Conservation (phyloP, 495 filamentous ascomycete species). For the Tuber microsphaerosporum region DNA sequence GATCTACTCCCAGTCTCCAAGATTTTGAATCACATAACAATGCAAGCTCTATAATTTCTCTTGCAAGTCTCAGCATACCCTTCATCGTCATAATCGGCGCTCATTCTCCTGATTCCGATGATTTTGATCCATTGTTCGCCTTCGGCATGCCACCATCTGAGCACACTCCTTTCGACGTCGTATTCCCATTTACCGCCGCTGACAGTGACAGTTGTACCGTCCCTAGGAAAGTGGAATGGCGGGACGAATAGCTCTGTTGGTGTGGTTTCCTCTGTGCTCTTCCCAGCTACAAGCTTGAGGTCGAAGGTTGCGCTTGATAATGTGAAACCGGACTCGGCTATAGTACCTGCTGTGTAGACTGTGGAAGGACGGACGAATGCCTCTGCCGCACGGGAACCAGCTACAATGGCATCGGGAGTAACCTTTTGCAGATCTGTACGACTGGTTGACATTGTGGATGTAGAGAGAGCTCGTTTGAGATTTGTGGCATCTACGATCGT, state of each 20-base stretch:
- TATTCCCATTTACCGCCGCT: constrained; percentile 87
- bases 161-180: constrained; percentile 61
- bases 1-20: neutral
- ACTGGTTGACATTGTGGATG: constrained; percentile 57
- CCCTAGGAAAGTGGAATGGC: constrained; percentile 84
- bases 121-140: constrained; percentile 76
- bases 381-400: constrained; percentile 81
- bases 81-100: constrained; percentile 57
- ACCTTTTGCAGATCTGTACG: constrained; percentile 49
- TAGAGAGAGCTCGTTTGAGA: constrained; percentile 63
- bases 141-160: constrained; percentile 85
- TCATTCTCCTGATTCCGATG: constrained; percentile 62
- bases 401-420: constrained; percentile 41
- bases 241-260: constrained; percentile 85
- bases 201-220: constrained; percentile 59
- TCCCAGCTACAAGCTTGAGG: constrained; percentile 54
- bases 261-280: constrained; percentile 49
- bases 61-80: constrained; percentile 45
- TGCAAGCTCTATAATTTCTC: constrained; percentile 42
- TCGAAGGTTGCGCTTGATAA: constrained; percentile 66
- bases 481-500: constrained; percentile 52
- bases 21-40: constrained; percentile 44
- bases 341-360: constrained; percentile 61
- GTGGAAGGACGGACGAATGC: constrained; percentile 85
- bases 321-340: constrained; percentile 69